Conservation (phyloP, 208 protist genomes). For the Trypanosoma brucei region DNA sequence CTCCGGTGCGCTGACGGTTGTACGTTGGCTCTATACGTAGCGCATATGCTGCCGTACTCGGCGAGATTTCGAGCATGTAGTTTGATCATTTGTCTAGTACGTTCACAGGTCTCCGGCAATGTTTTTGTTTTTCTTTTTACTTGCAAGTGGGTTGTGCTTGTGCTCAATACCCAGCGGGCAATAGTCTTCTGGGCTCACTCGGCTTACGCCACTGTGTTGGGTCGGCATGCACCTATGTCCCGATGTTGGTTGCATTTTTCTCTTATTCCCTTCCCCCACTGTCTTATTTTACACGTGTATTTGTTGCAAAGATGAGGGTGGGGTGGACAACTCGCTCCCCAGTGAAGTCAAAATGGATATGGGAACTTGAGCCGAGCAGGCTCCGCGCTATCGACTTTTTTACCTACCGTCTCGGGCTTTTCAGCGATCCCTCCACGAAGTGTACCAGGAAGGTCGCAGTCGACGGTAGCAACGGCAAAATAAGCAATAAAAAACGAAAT, state of each 20-base stretch:
- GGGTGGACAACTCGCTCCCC: neutral
- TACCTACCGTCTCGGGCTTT: constrained; percentile 26
- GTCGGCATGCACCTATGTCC: too few relatives aligned
- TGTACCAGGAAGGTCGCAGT: neutral
- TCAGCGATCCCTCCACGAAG: constrained; percentile 1
- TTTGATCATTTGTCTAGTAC: too few relatives aligned
- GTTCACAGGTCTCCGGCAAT: too few relatives aligned
- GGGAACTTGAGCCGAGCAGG: constrained; percentile 12
- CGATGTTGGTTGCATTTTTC: neutral
- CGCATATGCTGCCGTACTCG: too few relatives aligned
- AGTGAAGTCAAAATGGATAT: constrained; percentile 15
- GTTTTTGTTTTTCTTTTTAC: too few relatives aligned
- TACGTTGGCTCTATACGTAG: too few relatives aligned
- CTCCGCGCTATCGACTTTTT: constrained; percentile 27
- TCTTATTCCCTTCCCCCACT: neutral
- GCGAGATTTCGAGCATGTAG: too few relatives aligned
- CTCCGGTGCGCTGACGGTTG: too few relatives aligned
- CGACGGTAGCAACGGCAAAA: neutral
- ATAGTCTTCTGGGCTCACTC: too few relatives aligned
- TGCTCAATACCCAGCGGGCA: too few relatives aligned
- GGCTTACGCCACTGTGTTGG: too few relatives aligned
- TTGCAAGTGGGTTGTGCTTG: too few relatives aligned
- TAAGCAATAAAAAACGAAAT: constrained; percentile 2
- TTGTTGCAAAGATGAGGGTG: constrained; percentile 1
- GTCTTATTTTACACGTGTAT: neutral